Evolutionary conservation across 108 stramenopile species (phyloP), one percentile per base, ranked within the genome.

Genomic region (Ochromonas danica): DNA sequence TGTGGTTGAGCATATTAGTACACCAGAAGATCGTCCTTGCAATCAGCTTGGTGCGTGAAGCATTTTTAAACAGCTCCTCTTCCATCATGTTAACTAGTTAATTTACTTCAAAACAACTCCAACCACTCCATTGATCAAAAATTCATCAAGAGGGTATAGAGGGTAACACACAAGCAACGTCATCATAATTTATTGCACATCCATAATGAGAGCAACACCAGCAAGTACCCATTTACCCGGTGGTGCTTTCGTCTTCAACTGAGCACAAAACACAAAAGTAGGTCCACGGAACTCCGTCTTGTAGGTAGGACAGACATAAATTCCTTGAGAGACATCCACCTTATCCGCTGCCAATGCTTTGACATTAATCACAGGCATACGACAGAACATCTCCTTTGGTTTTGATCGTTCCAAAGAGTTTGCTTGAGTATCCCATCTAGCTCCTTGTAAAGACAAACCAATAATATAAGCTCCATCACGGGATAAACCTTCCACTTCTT

Each of bases 361-460:
- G 43, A 92, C 90, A 74, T 91, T 87, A 71, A 95, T 89, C 61
- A 94, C 87, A 17, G 94, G 94, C 90, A 95, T 90, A 30, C 67
- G 38, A 63, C 85, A 91, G 65, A 91, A 94, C 90, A 95, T 94
- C 79, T 95, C 94, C 81, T 94, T 93, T n/a, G 94, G 93, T 71
- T 72, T 80, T 65, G 88, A 88, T 61, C 85, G 89, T 75, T 94
- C 92, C 36, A 95, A 79, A 57, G 79, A 80, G 41, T 71, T 61
- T 39, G 79, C 79, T 60, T 71, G 71, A 1, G 82, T 70, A 43
- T 94, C 92, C 91, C 92, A 92, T 2, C 94, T 89, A 1, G 94
- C 94, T 27, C 94, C 94, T 79, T 94, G 91, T 70, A 95, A 80
- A 60, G 78, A 79, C 33, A 94, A 78, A 25, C 94, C 94, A 78